Evolutionary conservation across 306 rosid genomes (phyloP).

Genomic region (Nissolia schottii): DNA sequence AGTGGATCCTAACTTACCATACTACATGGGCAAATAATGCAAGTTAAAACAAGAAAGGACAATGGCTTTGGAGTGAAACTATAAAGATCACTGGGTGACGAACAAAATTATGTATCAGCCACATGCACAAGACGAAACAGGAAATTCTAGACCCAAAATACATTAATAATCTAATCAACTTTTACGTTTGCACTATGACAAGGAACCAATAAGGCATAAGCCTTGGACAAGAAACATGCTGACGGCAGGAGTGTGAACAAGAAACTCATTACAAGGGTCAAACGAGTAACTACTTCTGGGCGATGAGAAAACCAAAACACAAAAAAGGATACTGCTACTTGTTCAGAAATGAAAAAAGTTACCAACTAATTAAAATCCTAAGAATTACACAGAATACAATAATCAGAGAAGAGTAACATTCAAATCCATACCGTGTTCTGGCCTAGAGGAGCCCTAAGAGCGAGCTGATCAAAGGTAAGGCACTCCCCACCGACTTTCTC

Average conservation of each 20-base stretch:
- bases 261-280: neutral
- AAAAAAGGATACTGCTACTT: neutral
- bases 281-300: neutral
- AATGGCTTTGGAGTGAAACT: neutral
- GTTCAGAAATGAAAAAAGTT: neutral
- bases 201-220: neutral
- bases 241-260: neutral
- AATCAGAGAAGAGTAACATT: neutral
- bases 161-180: neutral
- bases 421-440: constrained; percentile 50
- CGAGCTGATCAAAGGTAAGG: constrained; percentile 53
- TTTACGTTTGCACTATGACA: neutral
- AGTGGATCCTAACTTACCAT: neutral
- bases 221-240: neutral
- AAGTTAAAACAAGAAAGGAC: neutral
- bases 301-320: neutral
- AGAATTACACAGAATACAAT: neutral
- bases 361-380: no score
- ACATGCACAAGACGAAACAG: neutral
- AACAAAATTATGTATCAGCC: neutral
- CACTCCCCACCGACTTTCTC: constrained; percentile 75
- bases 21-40: neutral
- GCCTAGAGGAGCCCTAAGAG: constrained; percentile 62
- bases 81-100: neutral
- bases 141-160: neutral